Base-by-base conservation (phyloP, 257 asterid genomes). In the Solanum rostratum region DNA sequence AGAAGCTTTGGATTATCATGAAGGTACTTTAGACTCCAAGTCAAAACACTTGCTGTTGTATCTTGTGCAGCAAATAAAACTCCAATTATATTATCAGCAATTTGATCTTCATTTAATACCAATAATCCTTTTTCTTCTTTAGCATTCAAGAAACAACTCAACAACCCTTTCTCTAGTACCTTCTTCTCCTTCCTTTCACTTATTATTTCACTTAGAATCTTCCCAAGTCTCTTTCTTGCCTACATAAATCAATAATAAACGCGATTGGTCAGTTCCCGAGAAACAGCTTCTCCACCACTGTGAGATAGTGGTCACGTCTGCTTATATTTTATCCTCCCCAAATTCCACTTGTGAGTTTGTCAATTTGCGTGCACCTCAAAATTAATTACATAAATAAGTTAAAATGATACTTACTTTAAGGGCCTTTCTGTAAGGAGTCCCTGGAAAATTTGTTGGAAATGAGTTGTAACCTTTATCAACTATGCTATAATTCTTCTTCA, bases 31-130 rank as follows among this genome's bases (percentile, higher is more conserved):
- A 95, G 54, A 39, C 91, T 88, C 99, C 99, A 95, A 19, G 98
- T 95, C 90, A 94, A 85, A 71, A 90, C 92, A 90, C 94, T 95
- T 0, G 98, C 97, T 1, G 98, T 95, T 0, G 99, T 95, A 74
- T 95, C 98, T 81, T 94, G 97, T 2, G 99, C 99, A 0, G 99
- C 99, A 45, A 95, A 95, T 20, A 95, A 92, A 15, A 92, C 95
- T 78, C 99, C 99, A 19, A 94, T 95, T 41, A 95, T 90, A 87
- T 95, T 96, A 70, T 96, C 99, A 4, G 93, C 93, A 24, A 94
- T 92, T 78, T 93, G 95, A 45, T 92, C 96, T 19, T 92, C 95
- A 13, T 86, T 89, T 41, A 96, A 90, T 33, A 50, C 54, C 84
- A 69, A 85, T 3, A 63, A 84, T 10, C 91, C 92, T 1, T 88